phyloP scores from a whole-genome alignment of 2,329 filamentous ascomycete genomes.

The Fusarium annulatum region DNA sequence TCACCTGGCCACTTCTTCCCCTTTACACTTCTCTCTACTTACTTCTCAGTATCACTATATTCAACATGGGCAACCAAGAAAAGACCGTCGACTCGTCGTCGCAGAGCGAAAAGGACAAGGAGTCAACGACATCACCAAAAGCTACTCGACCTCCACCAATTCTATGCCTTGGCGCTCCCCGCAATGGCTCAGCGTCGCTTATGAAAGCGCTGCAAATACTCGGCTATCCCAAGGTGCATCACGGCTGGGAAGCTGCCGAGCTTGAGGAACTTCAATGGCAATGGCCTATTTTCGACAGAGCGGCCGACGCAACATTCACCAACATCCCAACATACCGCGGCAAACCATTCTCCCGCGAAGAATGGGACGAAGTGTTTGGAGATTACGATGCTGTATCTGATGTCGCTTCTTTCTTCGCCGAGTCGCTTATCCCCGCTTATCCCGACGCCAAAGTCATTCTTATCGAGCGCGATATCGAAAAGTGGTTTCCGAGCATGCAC shows the following conservation, averaged over 20 bases:
- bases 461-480: conserved; percentile 43
- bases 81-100: background rate
- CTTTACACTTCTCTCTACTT: background rate
- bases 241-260: conserved; percentile 27
- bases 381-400: conserved; percentile 45
- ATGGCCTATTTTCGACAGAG: conserved; percentile 25
- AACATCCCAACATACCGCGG: conserved; percentile 35
- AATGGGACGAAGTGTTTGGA: conserved; percentile 44
- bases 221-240: conserved; percentile 25
- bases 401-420: conserved; percentile 37
- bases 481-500: conserved; percentile 43
- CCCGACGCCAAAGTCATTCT: conserved; percentile 48
- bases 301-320: conserved; percentile 22
- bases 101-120: background rate
- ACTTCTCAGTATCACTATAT: fast-evolving
- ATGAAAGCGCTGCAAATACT: conserved; percentile 29
- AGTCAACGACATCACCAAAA: background rate
- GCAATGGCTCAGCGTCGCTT: conserved; percentile 33
- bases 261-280: conserved; percentile 14
- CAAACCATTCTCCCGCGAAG: conserved; percentile 18
- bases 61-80: background rate
- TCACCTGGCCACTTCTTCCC: background rate
- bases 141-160: background rate
- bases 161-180: conserved; percentile 15
- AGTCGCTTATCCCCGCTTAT: conserved; percentile 44